Percentiles rank a stretch among this genome's conserved stretches.
These are phyloP conservation scores for Canavalia gladiata DNA, from an alignment of 306 rosid species.

Conservation along the genomic window DNA sequence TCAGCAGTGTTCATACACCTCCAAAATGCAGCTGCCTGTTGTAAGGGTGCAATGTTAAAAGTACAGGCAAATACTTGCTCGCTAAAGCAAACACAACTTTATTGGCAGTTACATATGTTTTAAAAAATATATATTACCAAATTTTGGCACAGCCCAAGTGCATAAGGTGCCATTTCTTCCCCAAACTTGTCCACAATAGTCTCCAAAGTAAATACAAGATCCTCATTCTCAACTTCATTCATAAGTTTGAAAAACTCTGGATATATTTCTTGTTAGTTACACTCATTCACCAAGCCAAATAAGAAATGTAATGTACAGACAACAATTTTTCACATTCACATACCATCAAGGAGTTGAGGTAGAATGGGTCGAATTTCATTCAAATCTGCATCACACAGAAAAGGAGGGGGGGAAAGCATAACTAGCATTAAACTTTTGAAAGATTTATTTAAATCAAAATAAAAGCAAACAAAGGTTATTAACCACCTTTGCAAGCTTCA, in stretches of 20 bases:
- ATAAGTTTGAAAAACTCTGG: conserved; percentile 95
- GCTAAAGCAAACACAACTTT: conserved; percentile 23
- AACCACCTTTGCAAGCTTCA: conserved; percentile 90
- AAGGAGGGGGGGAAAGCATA: conserved; percentile 9
- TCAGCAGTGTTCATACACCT: conserved; percentile 96
- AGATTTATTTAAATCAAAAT: conserved; percentile 20
- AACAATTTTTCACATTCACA: conserved; percentile 43
- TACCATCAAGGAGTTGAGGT: conserved; percentile 96
- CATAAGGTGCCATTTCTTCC: conserved; percentile 99
- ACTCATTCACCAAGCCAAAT: conserved; percentile 38
- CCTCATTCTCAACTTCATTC: conserved; percentile 98
- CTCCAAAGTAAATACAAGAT: conserved; percentile 95
- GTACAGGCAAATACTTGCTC: conserved; percentile 19
- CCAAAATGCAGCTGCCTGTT: conserved; percentile 93
- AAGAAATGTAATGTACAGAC: conserved; percentile 8
- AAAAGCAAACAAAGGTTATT: conserved; percentile 1
- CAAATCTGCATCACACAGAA: conserved; percentile 70
- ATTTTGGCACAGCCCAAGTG: conserved; percentile 90
- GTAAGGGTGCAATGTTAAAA: not conserved
- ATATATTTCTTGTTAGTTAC: conserved; percentile 33
- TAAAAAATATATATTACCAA: conserved; percentile 64
- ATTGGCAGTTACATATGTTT: not conserved
- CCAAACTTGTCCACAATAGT: conserved; percentile 98
- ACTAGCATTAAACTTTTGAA: not conserved
- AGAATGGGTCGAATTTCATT: conserved; percentile 92